Conservation (phyloP, 2,329 filamentous ascomycete genomes). For the Alternaria conjuncta region DNA sequence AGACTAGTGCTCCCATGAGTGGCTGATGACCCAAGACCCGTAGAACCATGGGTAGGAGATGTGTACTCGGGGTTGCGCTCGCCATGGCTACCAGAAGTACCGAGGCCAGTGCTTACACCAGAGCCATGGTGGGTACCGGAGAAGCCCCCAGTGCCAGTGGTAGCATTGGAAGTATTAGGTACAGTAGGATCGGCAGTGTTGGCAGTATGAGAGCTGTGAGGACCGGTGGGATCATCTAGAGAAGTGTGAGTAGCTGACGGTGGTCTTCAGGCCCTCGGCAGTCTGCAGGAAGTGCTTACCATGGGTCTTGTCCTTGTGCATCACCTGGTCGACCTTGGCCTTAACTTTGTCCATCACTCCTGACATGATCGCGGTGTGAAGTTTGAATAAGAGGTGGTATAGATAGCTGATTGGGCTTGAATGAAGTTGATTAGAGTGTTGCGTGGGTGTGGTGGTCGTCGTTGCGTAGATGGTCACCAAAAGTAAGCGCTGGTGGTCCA, state of each 20-base stretch:
- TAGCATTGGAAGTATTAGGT: conserved; percentile 16
- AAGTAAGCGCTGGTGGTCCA: conserved; percentile 12
- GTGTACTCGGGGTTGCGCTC: not conserved
- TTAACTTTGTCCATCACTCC: conserved; percentile 47
- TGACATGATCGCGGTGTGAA: conserved; percentile 31
- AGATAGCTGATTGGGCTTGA: conserved; percentile 1
- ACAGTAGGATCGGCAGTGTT: conserved; percentile 23
- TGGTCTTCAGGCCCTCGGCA: not conserved
- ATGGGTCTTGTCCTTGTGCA: conserved; percentile 45
- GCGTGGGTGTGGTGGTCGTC: not conserved
- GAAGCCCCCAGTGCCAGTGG: conserved; percentile 12
- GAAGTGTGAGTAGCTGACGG: conserved; percentile 4
- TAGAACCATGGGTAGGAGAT: not conserved
- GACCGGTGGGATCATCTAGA: conserved; percentile 38
- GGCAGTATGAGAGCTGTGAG: conserved; percentile 37
- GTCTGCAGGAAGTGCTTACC: conserved; percentile 12
- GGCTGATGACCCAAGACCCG: conserved; percentile 26
- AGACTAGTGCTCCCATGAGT: conserved; percentile 2
- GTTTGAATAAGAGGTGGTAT: not conserved
- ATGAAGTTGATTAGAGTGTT: conserved; percentile 2
- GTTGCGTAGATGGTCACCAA: conserved; percentile 13
- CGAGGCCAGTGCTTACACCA: conserved; percentile 7
- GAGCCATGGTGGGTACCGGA: not conserved
- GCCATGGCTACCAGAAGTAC: conserved; percentile 2
- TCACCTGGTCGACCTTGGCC: conserved; percentile 46